Evolutionary conservation across 2,329 filamentous ascomycete genomes (phyloP).

Genomic region (Colletotrichum euphorbiae): DNA sequence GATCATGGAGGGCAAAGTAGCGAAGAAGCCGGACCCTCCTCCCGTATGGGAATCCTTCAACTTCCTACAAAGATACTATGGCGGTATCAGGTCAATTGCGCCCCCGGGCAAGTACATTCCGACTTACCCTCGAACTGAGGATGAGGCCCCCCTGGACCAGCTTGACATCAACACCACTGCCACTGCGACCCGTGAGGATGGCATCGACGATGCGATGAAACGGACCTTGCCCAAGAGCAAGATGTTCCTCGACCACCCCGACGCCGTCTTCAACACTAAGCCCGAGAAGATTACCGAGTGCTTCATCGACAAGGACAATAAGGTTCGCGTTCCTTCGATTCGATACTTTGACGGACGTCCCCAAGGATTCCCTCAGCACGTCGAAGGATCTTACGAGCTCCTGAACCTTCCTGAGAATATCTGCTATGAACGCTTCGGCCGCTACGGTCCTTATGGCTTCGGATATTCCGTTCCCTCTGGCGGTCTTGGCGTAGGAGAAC

Average conservation of each 20-base stretch:
- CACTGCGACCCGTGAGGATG: constrained; percentile 41
- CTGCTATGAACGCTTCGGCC: constrained; percentile 92
- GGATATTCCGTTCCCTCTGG: constrained; percentile 85
- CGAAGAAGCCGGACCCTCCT: constrained; percentile 71
- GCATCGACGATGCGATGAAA: constrained; percentile 46
- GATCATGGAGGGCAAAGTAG: constrained; percentile 66
- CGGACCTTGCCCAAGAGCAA: constrained; percentile 59
- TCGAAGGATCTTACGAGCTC: constrained; percentile 87
- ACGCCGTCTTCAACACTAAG: constrained; percentile 49
- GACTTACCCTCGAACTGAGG: constrained; percentile 80
- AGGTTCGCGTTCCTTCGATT: constrained; percentile 74
- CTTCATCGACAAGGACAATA: constrained; percentile 78
- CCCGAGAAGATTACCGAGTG: constrained; percentile 76
- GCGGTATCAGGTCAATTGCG: constrained; percentile 81
- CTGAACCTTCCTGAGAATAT: constrained; percentile 84
- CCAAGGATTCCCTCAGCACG: constrained; percentile 84
- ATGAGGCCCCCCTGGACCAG: constrained; percentile 64
- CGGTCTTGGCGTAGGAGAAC: constrained; percentile 85
- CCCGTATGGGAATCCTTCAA: constrained; percentile 86
- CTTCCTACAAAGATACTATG: constrained; percentile 90
- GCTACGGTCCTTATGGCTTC: constrained; percentile 88
- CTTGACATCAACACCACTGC: constrained; percentile 51
- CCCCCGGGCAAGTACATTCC: constrained; percentile 74
- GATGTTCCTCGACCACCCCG: constrained; percentile 61
- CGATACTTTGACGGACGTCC: constrained; percentile 83